Base-by-base conservation (phyloP, 768 basidiomycete genomes). In the Serendipita sp. region DNA sequence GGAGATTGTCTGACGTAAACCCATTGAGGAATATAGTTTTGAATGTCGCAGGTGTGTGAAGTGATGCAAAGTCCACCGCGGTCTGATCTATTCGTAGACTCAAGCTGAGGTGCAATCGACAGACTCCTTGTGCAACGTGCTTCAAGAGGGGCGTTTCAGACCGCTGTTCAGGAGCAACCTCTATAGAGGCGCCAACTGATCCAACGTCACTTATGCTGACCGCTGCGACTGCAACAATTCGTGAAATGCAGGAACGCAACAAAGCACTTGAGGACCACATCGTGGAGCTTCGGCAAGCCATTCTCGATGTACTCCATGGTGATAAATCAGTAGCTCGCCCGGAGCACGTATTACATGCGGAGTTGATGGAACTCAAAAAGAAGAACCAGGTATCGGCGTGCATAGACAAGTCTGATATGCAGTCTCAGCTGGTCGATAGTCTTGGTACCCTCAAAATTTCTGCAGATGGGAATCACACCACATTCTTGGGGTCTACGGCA, bases 341-440 rank as follows among this genome's bases (percentile, higher is more conserved):
- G 16, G 56, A 60, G 37, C 56, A 60, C 34, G 37, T 60, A n/a
- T 35, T 60, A n/a, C 56, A 60, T 18, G 56, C 56, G 8, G 56
- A 60, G 35, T 35, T 60, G 24, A 60, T 60, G 28, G 56, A 60
- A 60, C 56, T 60, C 28, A 60, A 60, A 38, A 32, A 60, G 30
- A 60, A 60, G 18, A 60, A 60, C 56, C 28, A 60, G 35, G 56
- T 60, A 28, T 24, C 56, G 5, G 56, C 56, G 8, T 60, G 56
- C 56, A 60, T 60, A 32, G 56, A 60, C 56, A 60, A 60, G 37
- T 28, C 56, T n/a, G 56, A 60, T 4, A 60, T 60, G 56, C 56
- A 30, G 8, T 28, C 56, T 18, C 56, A 60, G n/a, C 8, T 60
- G 16, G 56, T 60, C 28, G 56, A 60, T n/a, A 30, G 28, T 8